Base-by-base conservation (phyloP, 768 basidiomycete genomes). In the Pholiota molesta region DNA sequence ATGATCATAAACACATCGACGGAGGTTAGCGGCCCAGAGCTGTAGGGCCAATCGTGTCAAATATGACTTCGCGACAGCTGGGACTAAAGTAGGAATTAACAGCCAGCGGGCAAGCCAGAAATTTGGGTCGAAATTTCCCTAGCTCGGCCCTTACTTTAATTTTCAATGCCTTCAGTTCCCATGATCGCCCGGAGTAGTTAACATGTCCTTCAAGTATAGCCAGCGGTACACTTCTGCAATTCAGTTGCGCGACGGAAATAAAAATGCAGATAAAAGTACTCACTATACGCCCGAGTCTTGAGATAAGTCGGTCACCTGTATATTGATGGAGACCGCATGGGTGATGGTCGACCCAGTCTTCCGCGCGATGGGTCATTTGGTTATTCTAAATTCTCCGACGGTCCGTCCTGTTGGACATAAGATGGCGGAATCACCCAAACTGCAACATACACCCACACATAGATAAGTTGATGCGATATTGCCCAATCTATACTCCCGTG, bases 311-410 rank as follows among this genome's bases (percentile, higher is more conserved):
- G 57, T 21, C 56, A 42, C 45, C 29, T 35, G 56, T 21, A 47
- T 35, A 57, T 28, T 47, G 57, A 58, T 52, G 47, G 33, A 47
- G 16, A 37, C 57, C 57, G 49, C 57, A 58, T 58, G 57, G 21
- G 21, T 35, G 35, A 23, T 37, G 44, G 56, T 31, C 56, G 45
- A 23, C 19, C 44, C 42, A 47, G 23, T 21, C 29, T 44, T 31
- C 31, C 31, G 11, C 23, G 14, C 57, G 28, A 58, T 49, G 47
- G 56, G 57, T 51, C 57, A 58, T 31, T 58, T 51, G 57, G 29
- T 10, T 39, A 35, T 39, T 49, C 47, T 28, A 58, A 35, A 58
- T 58, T 58, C 47, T 55, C 47, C 47, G 47, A 26, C 47, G 47
- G 47, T 49, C 47, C 47, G 47, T 49, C 7, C 19, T 26, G 23